These are phyloP conservation scores for Sclerotinia sclerotiorum DNA, from an alignment of 2,329 filamentous ascomycete species.

Conservation along the genomic window DNA sequence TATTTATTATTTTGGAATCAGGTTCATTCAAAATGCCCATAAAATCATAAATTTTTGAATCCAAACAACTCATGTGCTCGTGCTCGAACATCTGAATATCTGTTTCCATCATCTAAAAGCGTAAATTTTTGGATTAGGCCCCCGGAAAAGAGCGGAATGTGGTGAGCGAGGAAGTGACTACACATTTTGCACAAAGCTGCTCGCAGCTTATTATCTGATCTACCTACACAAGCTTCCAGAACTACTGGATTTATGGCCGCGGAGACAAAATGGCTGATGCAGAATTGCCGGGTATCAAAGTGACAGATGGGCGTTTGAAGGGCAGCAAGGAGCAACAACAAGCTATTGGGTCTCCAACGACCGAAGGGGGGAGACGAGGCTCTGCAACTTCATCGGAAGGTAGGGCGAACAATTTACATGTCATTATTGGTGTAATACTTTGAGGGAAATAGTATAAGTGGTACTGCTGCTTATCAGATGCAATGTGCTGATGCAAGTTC, in stretches of 20 bases:
- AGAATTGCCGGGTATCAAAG: constrained; percentile 38
- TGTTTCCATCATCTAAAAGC: constrained; percentile 16
- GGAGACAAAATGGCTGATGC: constrained; percentile 36
- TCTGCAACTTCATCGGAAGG: constrained; percentile 40
- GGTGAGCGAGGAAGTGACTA: constrained; percentile 10
- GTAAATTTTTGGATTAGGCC: background rate
- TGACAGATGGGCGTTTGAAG: constrained; percentile 35
- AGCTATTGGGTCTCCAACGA: constrained; percentile 35
- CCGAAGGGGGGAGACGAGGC: constrained; percentile 37
- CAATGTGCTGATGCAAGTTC: constrained; percentile 13
- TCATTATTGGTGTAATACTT: background rate
- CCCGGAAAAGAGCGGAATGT: constrained; percentile 2
- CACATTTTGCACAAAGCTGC: constrained; percentile 1
- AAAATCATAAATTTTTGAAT: background rate
- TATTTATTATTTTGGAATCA: background rate
- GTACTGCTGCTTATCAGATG: constrained; percentile 10
- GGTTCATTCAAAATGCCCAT: background rate
- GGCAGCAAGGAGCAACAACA: constrained; percentile 28
- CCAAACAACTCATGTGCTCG: constrained; percentile 13
- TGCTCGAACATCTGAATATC: constrained; percentile 16
- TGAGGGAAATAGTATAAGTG: background rate
- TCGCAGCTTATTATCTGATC: background rate
- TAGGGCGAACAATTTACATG: constrained; percentile 24
- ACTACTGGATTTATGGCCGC: constrained; percentile 32
- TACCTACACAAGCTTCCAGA: background rate